Conservation (phyloP, 345 rosid species). For the Lepidium aucheri region DNA sequence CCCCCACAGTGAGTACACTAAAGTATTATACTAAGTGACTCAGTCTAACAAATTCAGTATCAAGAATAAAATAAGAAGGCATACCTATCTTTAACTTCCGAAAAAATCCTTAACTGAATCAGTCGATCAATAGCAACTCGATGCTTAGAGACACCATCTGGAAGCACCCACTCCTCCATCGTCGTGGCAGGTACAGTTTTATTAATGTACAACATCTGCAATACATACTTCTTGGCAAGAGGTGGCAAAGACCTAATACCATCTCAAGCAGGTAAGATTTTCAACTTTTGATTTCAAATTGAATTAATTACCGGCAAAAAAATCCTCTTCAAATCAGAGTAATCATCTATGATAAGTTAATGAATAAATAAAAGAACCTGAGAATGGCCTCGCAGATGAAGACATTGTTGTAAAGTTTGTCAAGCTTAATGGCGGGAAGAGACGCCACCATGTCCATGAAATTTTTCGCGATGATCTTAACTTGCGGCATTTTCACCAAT, state of each 20-base stretch:
- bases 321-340: background rate
- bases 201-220: constrained; percentile 55
- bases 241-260: constrained; percentile 74
- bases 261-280: background rate
- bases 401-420: constrained; percentile 62
- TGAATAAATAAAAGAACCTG: constrained; percentile 33
- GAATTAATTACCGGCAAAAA: background rate
- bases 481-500: constrained; percentile 60
- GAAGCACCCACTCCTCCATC: constrained; percentile 74
- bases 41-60: no score
- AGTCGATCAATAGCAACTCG: constrained; percentile 70
- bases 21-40: no score
- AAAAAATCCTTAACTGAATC: constrained; percentile 60
- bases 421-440: constrained; percentile 78
- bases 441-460: constrained; percentile 99
- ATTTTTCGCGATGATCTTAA: constrained; percentile 78
- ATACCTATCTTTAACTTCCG: constrained; percentile 49
- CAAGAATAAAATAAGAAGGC: background rate
- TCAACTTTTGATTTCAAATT: background rate
- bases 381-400: constrained; percentile 94
- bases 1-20: background rate
- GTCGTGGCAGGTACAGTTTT: constrained; percentile 41
- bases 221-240: constrained; percentile 79
- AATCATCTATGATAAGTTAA: background rate
- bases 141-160: constrained; percentile 72